Base-by-base conservation (phyloP, 1,284 basidiomycete genomes). In the Marasmius tenuissimus region DNA sequence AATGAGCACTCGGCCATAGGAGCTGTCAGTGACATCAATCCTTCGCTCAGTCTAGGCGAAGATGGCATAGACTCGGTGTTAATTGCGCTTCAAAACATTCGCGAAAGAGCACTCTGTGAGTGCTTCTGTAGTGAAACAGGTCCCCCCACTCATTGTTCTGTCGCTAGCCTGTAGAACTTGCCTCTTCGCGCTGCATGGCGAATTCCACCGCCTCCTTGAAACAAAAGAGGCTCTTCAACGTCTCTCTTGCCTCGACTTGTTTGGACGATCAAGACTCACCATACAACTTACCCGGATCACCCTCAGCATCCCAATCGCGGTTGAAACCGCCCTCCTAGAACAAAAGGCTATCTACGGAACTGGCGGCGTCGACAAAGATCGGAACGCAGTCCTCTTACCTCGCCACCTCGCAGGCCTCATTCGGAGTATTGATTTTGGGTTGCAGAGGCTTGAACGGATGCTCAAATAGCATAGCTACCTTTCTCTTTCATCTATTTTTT, bases 201-300 rank as follows among this genome's bases (percentile, higher is more conserved):
- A 94, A 68, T 82, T 94, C 62, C 79, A 84, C 12, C 85, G 88
- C 34, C 82, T 93, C 8, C 84, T 93, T 66, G 92, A 94, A 70
- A 83, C 93, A 12, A 92, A 94, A 68, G 85, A 88, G 66, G 84
- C 85, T 4, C 87, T 95, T 64, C 85, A 88, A 38, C 82, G 86
- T 61, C 82, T 94, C 40, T 85, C 89, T 9, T 94, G 93, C 70
- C 85, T 94, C 66, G 89, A 94, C 72, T 76, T 95, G 63, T 79
- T 87, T 52, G 88, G 89, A n/a, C 86, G 93, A 12, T 86, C 88
- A 1, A 83, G 91, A 5, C 78, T 94, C 33, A 90, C 90, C 14
- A 83, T 94, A 38, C 88, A 91, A 66, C 82, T 95, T 55, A 90
- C 89, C 1, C 83, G 92, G n/a, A 88, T 93, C 67, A 91, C 91